Conservation (phyloP, 345 rosid genomes). For the Kandelia obovata region DNA sequence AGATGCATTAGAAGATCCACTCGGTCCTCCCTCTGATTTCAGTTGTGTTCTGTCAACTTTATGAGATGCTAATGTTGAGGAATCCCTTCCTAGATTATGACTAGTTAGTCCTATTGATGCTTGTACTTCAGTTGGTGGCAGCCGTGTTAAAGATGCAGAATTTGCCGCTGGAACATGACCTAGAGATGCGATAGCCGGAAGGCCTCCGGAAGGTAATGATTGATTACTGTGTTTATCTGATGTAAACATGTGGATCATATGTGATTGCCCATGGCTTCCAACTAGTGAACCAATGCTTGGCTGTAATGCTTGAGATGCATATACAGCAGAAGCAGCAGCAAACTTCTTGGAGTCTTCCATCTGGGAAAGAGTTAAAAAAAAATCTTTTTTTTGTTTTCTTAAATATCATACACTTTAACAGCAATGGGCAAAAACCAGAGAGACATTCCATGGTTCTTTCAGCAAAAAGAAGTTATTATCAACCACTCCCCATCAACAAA, state of each 20-base stretch:
- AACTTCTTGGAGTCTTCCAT: slow-evolving; percentile 69
- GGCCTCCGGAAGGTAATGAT: slow-evolving; percentile 38
- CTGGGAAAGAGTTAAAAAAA: slow-evolving; percentile 35
- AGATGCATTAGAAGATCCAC: slow-evolving; percentile 31
- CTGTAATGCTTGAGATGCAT: slow-evolving; percentile 27
- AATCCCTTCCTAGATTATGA: slow-evolving; percentile 44
- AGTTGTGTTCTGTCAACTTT: slow-evolving; percentile 47
- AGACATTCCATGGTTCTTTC: neutral
- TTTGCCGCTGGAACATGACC: slow-evolving; percentile 36
- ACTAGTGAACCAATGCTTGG: slow-evolving; percentile 32
- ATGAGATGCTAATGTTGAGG: slow-evolving; percentile 36
- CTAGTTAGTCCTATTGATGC: slow-evolving; percentile 35
- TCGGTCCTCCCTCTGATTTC: slow-evolving; percentile 50
- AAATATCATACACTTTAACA: neutral
- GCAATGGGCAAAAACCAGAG: neutral
- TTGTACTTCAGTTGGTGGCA: slow-evolving; percentile 42
- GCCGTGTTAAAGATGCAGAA: slow-evolving; percentile 36
- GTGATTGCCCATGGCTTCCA: slow-evolving; percentile 41
- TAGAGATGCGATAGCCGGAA: slow-evolving; percentile 28
- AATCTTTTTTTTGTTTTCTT: neutral
- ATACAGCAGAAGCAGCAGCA: slow-evolving; percentile 4
- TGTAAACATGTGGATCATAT: slow-evolving; percentile 25
- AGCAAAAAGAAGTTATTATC: neutral
- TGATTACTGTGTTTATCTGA: slow-evolving; percentile 37
- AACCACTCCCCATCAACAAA: neutral